Percentiles rank a stretch among this genome's conserved stretches.
Conservation (phyloP, 2,329 filamentous ascomycete species). For the Rachicladosporium sp. region DNA sequence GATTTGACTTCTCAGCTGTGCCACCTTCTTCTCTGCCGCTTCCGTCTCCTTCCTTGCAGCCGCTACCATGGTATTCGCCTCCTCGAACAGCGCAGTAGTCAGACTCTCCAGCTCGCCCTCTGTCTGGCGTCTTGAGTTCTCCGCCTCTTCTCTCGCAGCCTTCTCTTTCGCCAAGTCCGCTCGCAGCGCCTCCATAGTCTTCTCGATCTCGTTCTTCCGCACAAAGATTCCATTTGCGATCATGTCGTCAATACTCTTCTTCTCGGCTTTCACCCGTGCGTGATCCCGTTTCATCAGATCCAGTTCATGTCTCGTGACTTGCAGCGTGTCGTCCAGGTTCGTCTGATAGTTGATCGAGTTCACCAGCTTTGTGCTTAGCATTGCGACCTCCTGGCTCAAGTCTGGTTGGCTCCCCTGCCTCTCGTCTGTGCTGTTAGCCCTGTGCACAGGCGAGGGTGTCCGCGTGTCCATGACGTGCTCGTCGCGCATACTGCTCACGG, state of each 20-base stretch:
- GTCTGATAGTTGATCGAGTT: conserved; percentile 97
- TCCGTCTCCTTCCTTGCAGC: conserved; percentile 78
- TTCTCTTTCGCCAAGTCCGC: conserved; percentile 31
- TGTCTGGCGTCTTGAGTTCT: conserved; percentile 68
- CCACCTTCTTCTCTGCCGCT: conserved; percentile 62
- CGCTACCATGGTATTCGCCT: conserved; percentile 97
- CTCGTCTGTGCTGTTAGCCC: conserved; percentile 17
- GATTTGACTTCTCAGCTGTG: conserved; percentile 74
- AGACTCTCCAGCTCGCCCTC: conserved; percentile 85
- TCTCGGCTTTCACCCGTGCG: conserved; percentile 54
- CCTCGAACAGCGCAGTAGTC: conserved; percentile 88
- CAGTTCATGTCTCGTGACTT: conserved; percentile 70
- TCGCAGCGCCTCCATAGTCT: conserved; percentile 29
- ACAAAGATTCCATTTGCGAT: conserved; percentile 65
- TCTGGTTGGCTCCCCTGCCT: conserved; percentile 43
- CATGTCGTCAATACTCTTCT: conserved; percentile 56
- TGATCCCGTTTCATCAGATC: conserved; percentile 59
- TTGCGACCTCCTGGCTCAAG: conserved; percentile 65
- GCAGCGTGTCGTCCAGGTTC: conserved; percentile 74
- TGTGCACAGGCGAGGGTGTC: conserved; percentile 24
- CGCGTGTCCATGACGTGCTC: conserved; percentile 30
- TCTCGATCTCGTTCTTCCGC: conserved; percentile 59
- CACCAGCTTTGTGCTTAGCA: conserved; percentile 88
- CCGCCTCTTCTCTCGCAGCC: conserved; percentile 29
- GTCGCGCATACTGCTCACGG: conserved; percentile 10